These are phyloP conservation scores for Arachnopeziza araneosa DNA, from an alignment of 2,329 filamentous ascomycete genomes.

Conservation along the genomic window DNA sequence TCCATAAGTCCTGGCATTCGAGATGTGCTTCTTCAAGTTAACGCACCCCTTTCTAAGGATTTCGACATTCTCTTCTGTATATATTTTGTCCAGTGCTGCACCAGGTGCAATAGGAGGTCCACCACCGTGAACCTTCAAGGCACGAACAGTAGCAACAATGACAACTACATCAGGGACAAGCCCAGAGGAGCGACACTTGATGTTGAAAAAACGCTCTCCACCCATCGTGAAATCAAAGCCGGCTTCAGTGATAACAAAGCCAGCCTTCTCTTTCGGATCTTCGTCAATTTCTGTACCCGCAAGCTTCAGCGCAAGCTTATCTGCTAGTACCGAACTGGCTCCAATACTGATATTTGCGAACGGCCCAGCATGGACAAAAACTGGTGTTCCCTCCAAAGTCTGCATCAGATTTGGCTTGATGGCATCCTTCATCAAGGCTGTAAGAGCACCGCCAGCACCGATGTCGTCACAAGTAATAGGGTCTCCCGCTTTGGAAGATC, in stretches of 20 bases:
- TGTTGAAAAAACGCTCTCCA: constrained; percentile 99
- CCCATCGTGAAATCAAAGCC: constrained; percentile 99
- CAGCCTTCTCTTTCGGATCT: constrained; percentile 73
- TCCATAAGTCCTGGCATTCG: constrained; percentile 83
- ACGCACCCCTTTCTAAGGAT: constrained; percentile 84
- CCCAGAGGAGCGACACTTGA: constrained; percentile 95
- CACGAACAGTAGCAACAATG: constrained; percentile 90
- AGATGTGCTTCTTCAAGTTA: constrained; percentile 92
- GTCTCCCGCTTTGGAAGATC: constrained; percentile 76
- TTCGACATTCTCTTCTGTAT: constrained; percentile 90
- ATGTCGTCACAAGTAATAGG: constrained; percentile 95
- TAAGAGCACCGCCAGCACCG: constrained; percentile 84
- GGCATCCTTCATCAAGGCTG: constrained; percentile 93
- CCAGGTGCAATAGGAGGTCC: constrained; percentile 91
- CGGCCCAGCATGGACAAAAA: constrained; percentile 94
- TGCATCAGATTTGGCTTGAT: constrained; percentile 99
- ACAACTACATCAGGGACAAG: constrained; percentile 91
- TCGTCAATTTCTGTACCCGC: constrained; percentile 91
- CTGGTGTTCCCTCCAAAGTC: constrained; percentile 91
- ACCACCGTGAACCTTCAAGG: constrained; percentile 93
- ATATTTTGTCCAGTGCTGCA: constrained; percentile 77
- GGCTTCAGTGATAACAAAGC: constrained; percentile 93
- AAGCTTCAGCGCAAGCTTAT: constrained; percentile 93
- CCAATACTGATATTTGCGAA: constrained; percentile 99
- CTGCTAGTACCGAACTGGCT: constrained; percentile 89